Percentiles rank a stretch among this genome's conserved stretches.
These are phyloP conservation scores for Neurospora sp. DNA, from an alignment of 495 filamentous ascomycete species.

Conservation along the genomic window DNA sequence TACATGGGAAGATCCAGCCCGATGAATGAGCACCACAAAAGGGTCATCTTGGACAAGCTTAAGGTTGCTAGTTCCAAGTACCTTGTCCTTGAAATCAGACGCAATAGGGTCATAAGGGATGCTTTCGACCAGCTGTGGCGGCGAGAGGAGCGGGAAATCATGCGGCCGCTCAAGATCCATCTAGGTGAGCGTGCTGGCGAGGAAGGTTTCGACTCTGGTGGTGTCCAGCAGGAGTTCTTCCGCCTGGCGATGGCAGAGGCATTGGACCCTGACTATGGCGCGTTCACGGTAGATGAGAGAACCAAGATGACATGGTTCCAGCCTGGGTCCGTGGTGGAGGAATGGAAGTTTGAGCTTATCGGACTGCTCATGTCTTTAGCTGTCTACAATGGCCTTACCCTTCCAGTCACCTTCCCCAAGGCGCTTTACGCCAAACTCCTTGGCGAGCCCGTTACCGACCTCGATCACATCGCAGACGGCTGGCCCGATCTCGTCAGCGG, in stretches of 20 bases:
- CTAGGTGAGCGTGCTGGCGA: constrained; percentile 74
- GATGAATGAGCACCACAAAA: constrained; percentile 33
- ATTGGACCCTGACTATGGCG: constrained; percentile 61
- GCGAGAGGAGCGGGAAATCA: constrained; percentile 68
- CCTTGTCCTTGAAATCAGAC: constrained; percentile 64
- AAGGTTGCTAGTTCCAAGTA: constrained; percentile 57
- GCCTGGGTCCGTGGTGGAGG: constrained; percentile 64
- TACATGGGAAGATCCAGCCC: constrained; percentile 41
- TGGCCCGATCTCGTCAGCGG: constrained; percentile 75
- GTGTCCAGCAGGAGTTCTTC: constrained; percentile 95
- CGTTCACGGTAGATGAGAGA: constrained; percentile 63
- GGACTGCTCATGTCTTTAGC: constrained; percentile 82
- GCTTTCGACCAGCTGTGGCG: constrained; percentile 84
- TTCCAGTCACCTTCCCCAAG: constrained; percentile 79
- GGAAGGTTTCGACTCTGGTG: constrained; percentile 85
- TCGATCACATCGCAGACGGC: constrained; percentile 72
- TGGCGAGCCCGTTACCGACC: constrained; percentile 48
- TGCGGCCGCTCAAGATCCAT: constrained; percentile 78
- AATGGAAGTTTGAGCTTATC: constrained; percentile 84
- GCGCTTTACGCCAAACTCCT: constrained; percentile 77
- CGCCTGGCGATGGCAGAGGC: constrained; percentile 67
- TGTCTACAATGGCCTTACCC: constrained; percentile 86
- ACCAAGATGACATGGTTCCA: constrained; percentile 82
- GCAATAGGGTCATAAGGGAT: constrained; percentile 61
- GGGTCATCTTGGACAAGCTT: constrained; percentile 49